These are phyloP conservation scores for Phaeolepiota aurea DNA, from an alignment of 768 basidiomycete species.

Conservation along the genomic window DNA sequence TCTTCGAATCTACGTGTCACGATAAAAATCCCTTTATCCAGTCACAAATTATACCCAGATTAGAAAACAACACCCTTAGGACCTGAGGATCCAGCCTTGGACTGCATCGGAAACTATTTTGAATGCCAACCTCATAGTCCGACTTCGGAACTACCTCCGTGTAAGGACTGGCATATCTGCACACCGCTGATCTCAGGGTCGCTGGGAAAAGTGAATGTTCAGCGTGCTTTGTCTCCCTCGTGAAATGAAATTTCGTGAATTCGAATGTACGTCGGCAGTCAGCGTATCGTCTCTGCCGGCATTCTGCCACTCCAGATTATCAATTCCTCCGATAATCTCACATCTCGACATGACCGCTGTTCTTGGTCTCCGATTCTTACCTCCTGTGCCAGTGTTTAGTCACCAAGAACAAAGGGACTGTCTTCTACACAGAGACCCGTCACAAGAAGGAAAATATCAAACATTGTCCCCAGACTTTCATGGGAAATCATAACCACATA, in stretches of 20 bases:
- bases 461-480: neutral
- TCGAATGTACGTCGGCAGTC: constrained; percentile 1
- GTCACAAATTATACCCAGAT: constrained; percentile 15
- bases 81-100: constrained; percentile 31
- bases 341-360: constrained; percentile 9
- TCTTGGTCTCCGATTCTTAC: neutral
- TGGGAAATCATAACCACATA: constrained; percentile 2
- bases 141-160: constrained; percentile 28
- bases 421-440: neutral
- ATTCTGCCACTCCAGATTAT: constrained; percentile 8
- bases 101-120: constrained; percentile 24
- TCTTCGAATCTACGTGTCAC: constrained; percentile 19
- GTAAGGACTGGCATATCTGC: constrained; percentile 16
- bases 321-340: constrained; percentile 7
- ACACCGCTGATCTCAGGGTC: constrained; percentile 22
- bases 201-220: constrained; percentile 12
- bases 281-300: constrained; percentile 7
- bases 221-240: constrained; percentile 8
- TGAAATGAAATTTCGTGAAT: constrained; percentile 4
- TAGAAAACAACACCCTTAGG: constrained; percentile 14
- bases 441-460: neutral
- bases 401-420: neutral
- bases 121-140: constrained; percentile 16
- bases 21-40: constrained; percentile 15
- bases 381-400: neutral